phyloP scores from a whole-genome alignment of 768 basidiomycete species.

The Tricholoma sp. region DNA sequence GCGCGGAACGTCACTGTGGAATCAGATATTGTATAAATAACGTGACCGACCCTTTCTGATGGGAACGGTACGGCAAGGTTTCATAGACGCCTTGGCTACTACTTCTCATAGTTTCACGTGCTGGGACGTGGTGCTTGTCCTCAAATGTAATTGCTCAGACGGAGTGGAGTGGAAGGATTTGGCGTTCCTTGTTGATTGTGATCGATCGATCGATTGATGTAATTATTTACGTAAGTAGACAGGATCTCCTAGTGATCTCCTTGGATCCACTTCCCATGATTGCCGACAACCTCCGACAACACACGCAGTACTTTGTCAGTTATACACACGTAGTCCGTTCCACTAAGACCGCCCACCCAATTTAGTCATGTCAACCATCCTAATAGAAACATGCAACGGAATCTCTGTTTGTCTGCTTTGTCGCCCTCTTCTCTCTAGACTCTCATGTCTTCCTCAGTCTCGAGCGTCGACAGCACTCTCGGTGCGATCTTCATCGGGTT shows the following conservation, averaged over 20 bases:
- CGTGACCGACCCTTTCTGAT: too few relatives aligned
- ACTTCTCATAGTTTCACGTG: too few relatives aligned
- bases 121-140: too few relatives aligned
- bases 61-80: background rate
- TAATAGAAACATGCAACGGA: background rate
- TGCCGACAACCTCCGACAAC: background rate
- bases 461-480: constrained; percentile 42
- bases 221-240: too few relatives aligned
- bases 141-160: background rate
- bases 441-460: background rate
- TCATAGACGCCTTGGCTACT: background rate
- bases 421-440: background rate
- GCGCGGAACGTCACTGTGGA: constrained; percentile 13
- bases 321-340: background rate
- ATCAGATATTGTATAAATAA: constrained; percentile 5
- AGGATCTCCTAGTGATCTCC: too few relatives aligned
- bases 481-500: constrained; percentile 61
- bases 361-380: background rate
- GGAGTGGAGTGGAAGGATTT: too few relatives aligned
- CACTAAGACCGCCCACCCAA: too few relatives aligned
- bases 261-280: background rate
- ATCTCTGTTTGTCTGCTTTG: background rate
- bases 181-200: background rate
- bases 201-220: too few relatives aligned
- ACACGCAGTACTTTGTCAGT: background rate